A percentile compares a stretch with the other conserved stretches of the same genome.
phyloP scores from a whole-genome alignment of 495 filamentous ascomycete species.

The Darksidea phi region DNA sequence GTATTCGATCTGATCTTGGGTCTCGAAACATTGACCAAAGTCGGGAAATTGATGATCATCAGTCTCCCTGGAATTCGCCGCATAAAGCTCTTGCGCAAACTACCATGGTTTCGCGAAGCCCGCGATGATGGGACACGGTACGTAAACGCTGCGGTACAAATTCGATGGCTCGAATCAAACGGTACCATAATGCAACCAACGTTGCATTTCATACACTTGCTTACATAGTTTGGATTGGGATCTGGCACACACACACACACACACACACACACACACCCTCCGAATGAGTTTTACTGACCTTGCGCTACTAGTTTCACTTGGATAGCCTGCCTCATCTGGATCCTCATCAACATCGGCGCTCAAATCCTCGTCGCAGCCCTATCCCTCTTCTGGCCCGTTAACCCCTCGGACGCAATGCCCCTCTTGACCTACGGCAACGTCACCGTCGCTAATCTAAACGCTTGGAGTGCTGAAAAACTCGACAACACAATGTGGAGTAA shows the following conservation, averaged over 20 bases:
- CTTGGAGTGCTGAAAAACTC: slow-evolving; percentile 10
- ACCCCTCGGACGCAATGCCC: slow-evolving; percentile 26
- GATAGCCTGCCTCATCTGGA: slow-evolving; percentile 27
- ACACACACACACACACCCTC: no score
- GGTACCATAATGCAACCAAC: no score
- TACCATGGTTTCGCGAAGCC: slow-evolving; percentile 31
- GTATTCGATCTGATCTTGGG: slow-evolving; percentile 31
- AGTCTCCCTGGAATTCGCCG: slow-evolving; percentile 21
- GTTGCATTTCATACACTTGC: no score
- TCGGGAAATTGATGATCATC: slow-evolving; percentile 27
- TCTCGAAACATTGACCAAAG: slow-evolving; percentile 31
- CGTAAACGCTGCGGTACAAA: no score
- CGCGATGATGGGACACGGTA: slow-evolving; percentile 25
- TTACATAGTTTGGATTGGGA: no score
- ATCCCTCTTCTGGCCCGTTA: slow-evolving; percentile 32
- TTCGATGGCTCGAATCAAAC: no score
- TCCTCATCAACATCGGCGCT: slow-evolving; percentile 32
- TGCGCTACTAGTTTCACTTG: slow-evolving; percentile 26
- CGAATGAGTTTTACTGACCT: no score
- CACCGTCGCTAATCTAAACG: slow-evolving; percentile 21
- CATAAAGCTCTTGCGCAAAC: slow-evolving; percentile 4
- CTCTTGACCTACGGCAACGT: slow-evolving; percentile 28
- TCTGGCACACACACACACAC: no score
- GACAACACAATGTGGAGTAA: slow-evolving; percentile 1
- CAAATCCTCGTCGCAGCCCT: slow-evolving; percentile 34